Evolutionary conservation across 805 yeast genomes (phyloP).

Genomic region (Cyberlindnera mississippiensis): DNA sequence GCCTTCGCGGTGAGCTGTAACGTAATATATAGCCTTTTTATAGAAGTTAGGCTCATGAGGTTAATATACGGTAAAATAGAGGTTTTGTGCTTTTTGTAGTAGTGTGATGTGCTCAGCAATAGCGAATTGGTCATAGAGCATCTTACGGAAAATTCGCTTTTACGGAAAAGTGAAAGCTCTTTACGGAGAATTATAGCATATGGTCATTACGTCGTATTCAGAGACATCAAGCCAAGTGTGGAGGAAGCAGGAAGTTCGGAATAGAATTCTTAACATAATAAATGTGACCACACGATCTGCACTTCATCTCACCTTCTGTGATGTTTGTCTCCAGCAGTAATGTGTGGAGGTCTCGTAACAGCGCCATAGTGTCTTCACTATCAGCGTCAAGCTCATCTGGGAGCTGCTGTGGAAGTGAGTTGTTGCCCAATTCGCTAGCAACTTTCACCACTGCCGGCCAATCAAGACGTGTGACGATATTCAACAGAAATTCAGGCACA

Average conservation of each 20-base stretch:
- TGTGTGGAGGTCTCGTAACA: slow-evolving; percentile 72
- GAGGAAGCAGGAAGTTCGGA: slow-evolving; percentile 92
- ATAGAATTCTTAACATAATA: slow-evolving; percentile 90
- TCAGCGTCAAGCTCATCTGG: slow-evolving; percentile 41
- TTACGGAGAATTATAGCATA: too few relatives aligned
- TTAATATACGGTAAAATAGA: too few relatives aligned
- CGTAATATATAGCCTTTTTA: too few relatives aligned
- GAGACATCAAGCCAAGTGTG: slow-evolving; percentile 62
- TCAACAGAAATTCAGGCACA: slow-evolving; percentile 72
- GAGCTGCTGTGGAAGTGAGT: slow-evolving; percentile 51
- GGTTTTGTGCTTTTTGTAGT: slow-evolving; percentile 5
- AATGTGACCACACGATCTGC: slow-evolving; percentile 80
- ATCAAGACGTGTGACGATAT: slow-evolving; percentile 76
- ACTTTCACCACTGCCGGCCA: slow-evolving; percentile 84
- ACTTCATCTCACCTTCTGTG: slow-evolving; percentile 82
- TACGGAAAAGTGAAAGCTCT: too few relatives aligned
- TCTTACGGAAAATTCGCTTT: too few relatives aligned
- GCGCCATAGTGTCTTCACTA: slow-evolving; percentile 38
- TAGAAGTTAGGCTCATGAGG: too few relatives aligned
- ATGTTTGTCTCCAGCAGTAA: slow-evolving; percentile 84
- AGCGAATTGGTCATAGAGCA: too few relatives aligned
- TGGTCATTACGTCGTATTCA: neutral
- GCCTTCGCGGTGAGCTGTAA: too few relatives aligned
- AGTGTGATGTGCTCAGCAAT: neutral
- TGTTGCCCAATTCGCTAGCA: slow-evolving; percentile 64